Conservation (phyloP, 2,329 filamentous ascomycete species). For the Ophiocordyceps camponoti-rufipedis region DNA sequence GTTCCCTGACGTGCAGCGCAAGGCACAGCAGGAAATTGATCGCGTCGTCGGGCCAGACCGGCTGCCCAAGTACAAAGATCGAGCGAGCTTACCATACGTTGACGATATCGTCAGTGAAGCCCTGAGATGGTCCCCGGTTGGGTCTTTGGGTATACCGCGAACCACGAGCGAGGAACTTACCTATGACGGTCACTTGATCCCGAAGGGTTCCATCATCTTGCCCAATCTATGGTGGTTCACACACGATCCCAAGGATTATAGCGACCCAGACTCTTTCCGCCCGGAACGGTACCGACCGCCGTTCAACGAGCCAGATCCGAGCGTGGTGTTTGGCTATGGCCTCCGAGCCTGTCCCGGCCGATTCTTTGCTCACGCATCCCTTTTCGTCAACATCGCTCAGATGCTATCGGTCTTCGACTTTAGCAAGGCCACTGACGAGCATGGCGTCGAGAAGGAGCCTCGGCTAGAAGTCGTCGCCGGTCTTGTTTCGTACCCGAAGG, state of each 20-base stretch:
- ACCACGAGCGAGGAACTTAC: slow-evolving; percentile 12
- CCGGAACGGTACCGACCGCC: slow-evolving; percentile 14
- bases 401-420: slow-evolving; percentile 18
- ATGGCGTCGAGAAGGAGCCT: slow-evolving; percentile 17
- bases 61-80: slow-evolving; percentile 23
- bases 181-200: slow-evolving; percentile 8
- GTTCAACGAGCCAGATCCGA: slow-evolving; percentile 10
- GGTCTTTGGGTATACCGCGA: slow-evolving; percentile 19
- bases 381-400: slow-evolving; percentile 18
- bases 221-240: slow-evolving; percentile 18
- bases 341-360: slow-evolving; percentile 16
- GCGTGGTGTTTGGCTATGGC: slow-evolving; percentile 16
- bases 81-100: slow-evolving; percentile 23
- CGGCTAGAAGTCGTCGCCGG: slow-evolving; percentile 1
- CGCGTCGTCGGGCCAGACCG: slow-evolving; percentile 21
- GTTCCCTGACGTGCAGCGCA: slow-evolving; percentile 21
- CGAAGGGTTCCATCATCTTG: slow-evolving; percentile 10
- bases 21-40: slow-evolving; percentile 22
- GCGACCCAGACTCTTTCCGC: slow-evolving; percentile 15
- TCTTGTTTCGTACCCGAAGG: neutral
- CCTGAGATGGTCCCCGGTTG: slow-evolving; percentile 12
- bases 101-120: slow-evolving; percentile 13
- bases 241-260: slow-evolving; percentile 51
- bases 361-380: slow-evolving; percentile 11
- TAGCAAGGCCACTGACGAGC: slow-evolving; percentile 7